Base-by-base conservation (phyloP, 2,329 filamentous ascomycete species). In the Colletotrichum truncatum region DNA sequence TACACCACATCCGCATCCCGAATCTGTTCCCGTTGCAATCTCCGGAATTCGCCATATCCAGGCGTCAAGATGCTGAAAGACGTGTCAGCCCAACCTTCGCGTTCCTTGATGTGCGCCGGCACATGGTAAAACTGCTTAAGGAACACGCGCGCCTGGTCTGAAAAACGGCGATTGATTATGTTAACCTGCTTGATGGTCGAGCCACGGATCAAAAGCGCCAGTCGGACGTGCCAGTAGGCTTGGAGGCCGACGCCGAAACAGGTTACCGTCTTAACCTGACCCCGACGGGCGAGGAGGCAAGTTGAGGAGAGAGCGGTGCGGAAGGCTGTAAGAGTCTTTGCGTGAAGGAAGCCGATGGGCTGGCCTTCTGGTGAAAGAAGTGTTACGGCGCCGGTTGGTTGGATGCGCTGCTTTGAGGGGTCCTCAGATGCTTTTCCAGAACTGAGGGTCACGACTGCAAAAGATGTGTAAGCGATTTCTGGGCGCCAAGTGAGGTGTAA, bases 201-300 rank as follows among this genome's bases (percentile, higher is more conserved):
- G 2, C 88, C 88, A 21, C 86, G 91, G 52, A 96, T 84, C 68
- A 95, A 84, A 10, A 98, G 84, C 0, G 94, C 91, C 4, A 98
- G 85, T 1, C 94, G 90, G 43, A 97, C 88, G 75, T 98, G 95
- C 94, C 94, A 98, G 81, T 95, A 97, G 11, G 95, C 95, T 80
- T 98, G 94, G 70, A 91, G 89, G 46, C 95, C 95, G 32, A 91
- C 90, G 23, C 95, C 95, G 75, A 98, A 98, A 56, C 97, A 91
- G 12, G 91, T 90, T 10, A 98, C 74, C 12, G 90, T 93, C 73
- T 91, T 89, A 41, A 97, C 90, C 26, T 86, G 85, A 59, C 86
- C 82, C 60, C 95, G 92, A 36, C 85, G 86, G 18, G 79, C 77
- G 32, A 93, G 82, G 0, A 93, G 83, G 25, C 90, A 88, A 57